Conservation (phyloP, 1,139 yeast genomes). For the Geotrichum carabidarum region DNA sequence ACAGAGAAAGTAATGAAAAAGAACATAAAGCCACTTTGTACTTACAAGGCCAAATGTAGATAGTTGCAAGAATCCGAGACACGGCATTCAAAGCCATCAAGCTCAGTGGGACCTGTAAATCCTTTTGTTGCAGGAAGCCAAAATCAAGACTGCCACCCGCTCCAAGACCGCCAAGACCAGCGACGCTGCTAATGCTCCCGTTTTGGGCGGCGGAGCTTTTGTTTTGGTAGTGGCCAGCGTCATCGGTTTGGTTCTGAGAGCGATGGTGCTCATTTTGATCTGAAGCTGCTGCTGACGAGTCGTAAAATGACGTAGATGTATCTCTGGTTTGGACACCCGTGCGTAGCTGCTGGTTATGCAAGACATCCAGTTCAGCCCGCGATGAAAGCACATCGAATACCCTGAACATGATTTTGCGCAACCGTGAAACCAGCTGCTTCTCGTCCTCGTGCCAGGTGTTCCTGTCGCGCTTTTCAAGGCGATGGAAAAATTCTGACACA, state of each 20-base stretch:
- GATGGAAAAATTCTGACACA: conserved; percentile 35
- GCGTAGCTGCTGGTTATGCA: conserved; percentile 17
- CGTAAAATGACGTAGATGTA: neutral
- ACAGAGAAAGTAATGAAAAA: neutral
- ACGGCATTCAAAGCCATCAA: conserved; percentile 10
- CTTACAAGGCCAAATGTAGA: conserved; percentile 12
- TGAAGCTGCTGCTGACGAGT: neutral
- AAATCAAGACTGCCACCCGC: neutral
- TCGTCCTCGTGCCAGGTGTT: conserved; percentile 31
- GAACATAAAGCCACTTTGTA: neutral
- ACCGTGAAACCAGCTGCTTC: conserved; percentile 29
- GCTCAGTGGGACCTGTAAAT: conserved; percentile 1
- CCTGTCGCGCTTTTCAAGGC: conserved; percentile 29
- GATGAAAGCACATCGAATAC: conserved; percentile 27
- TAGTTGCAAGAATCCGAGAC: conserved; percentile 2
- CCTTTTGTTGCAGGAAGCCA: neutral
- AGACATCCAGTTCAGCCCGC: conserved; percentile 15
- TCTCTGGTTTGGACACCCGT: conserved; percentile 5
- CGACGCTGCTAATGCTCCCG: neutral
- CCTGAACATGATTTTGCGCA: conserved; percentile 31
- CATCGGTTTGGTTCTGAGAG: neutral
- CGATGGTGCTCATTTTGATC: neutral
- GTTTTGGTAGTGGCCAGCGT: neutral
- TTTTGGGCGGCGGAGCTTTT: neutral
- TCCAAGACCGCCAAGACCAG: neutral